Base-by-base conservation (phyloP, 2,329 filamentous ascomycete genomes). In the Diaporthe aspalathi region DNA sequence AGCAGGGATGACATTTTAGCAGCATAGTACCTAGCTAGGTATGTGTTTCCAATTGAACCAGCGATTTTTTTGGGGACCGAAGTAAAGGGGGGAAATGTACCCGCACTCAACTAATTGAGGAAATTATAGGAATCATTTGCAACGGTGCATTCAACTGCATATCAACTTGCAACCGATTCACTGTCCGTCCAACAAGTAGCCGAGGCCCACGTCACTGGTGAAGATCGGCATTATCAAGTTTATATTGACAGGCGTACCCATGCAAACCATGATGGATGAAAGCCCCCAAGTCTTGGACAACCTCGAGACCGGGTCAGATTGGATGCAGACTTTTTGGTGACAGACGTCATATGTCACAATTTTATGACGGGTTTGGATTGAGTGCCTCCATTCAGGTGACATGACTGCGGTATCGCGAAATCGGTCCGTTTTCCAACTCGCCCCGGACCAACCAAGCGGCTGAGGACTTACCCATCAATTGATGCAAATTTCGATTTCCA, bases 211-310 rank as follows among this genome's bases (percentile, higher is more conserved):
- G 12, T 17, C 1, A 16, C 2, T 49, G 27, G 47, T 63, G 20
- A 38, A 35, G 60, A 49, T 63, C 43, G 60, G 60, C 43, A 63
- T 35, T 63, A 32, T 27, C 56, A 27, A 14, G 56, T 17, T 27
- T 8, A 16, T 7, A 3, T 16, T 9, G 56, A 22, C 40, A 47
- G 56, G 40, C 40, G 1, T 32, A 62, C 3, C 56, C 56, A 29
- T 62, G 56, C 40, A 14, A 11, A 43, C 43, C 35, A 38, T 11
- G 35, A 5, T 38, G 35, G 9, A 49, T 50, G 16, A 35, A 63
- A 6, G 20, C 5, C 9, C 27, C 43, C 2, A 47, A 49, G 22
- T 17, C 22, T 43, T 47, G n/a, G 40, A 62, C 27, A 49, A 7
- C 11, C 16, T 49, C 20, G 57, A 43, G 43, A 32, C 29, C 22